These are phyloP conservation scores for Tephrocybe sp. DNA, from an alignment of 768 basidiomycete genomes.

Conservation along the genomic window DNA sequence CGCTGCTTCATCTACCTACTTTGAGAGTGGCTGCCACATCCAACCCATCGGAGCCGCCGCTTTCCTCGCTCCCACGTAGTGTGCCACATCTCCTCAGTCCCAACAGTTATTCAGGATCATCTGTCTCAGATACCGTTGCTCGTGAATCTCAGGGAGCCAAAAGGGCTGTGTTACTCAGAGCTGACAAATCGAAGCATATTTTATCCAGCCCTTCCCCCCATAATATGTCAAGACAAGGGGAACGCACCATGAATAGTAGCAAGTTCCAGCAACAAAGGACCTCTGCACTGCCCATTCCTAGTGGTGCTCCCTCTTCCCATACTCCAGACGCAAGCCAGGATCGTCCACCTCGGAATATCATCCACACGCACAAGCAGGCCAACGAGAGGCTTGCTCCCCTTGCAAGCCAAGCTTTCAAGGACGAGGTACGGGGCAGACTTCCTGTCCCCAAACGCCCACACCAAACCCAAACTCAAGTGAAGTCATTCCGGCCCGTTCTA, in stretches of 20 bases:
- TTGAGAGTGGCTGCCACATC: neutral
- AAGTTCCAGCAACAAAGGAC: no score
- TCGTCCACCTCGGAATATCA: neutral
- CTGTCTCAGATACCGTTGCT: neutral
- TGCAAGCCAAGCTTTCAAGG: slow-evolving; percentile 18
- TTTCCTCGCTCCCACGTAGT: neutral
- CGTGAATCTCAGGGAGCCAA: neutral
- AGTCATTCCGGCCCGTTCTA: slow-evolving; percentile 9
- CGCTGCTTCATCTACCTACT: neutral
- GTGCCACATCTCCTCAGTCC: neutral
- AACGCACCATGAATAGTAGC: slow-evolving; percentile 31
- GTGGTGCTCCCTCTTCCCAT: neutral
- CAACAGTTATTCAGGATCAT: neutral
- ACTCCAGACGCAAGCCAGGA: neutral
- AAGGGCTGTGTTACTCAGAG: neutral
- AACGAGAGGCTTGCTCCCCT: slow-evolving; percentile 14
- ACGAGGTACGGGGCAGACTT: slow-evolving; percentile 13
- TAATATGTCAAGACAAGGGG: slow-evolving; percentile 13
- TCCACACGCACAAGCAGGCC: neutral
- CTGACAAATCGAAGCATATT: neutral
- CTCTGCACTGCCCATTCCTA: neutral
- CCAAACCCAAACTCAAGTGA: no score
- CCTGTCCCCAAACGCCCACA: slow-evolving; percentile 7
- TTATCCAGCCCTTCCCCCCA: slow-evolving; percentile 7
- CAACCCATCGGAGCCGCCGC: neutral